A percentile compares a stretch with the other conserved stretches of the same genome.
phyloP scores from a whole-genome alignment of 345 rosid genomes.

The Combretum micranthum region DNA sequence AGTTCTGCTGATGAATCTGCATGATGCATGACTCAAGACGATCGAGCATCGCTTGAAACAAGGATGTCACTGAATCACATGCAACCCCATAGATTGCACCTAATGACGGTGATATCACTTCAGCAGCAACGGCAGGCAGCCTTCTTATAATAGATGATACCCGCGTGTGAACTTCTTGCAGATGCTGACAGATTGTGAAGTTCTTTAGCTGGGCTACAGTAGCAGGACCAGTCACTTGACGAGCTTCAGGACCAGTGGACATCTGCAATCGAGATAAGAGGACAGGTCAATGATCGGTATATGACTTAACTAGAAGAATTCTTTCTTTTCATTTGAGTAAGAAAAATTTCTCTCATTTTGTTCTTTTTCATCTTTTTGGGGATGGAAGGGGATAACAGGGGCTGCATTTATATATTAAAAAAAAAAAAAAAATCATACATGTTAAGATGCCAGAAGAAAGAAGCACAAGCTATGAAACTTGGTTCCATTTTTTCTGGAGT shows the following conservation, averaged over 20 bases:
- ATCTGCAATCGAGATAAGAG: conserved; percentile 43
- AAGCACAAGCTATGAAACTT: no score
- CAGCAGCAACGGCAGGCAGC: conserved; percentile 75
- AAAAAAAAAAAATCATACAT: no score
- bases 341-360: no score
- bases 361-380: no score
- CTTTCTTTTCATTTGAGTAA: no score
- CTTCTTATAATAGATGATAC: conserved; percentile 56
- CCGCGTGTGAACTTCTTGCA: conserved; percentile 82
- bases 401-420: no score
- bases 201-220: conserved; percentile 82
- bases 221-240: conserved; percentile 79
- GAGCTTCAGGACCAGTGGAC: conserved; percentile 94
- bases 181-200: conserved; percentile 82
- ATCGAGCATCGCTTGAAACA: conserved; percentile 91
- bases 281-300: no score
- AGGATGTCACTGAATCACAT: conserved; percentile 75
- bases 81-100: conserved; percentile 79
- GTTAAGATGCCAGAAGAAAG: no score
- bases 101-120: conserved; percentile 70
- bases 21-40: conserved; percentile 83
- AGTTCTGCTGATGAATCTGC: conserved; percentile 91
- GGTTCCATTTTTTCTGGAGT: no score
- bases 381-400: no score
- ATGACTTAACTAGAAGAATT: no score